These are phyloP conservation scores for Mikania micrantha DNA, from an alignment of 129 eudicot genomes.

Conservation along the genomic window DNA sequence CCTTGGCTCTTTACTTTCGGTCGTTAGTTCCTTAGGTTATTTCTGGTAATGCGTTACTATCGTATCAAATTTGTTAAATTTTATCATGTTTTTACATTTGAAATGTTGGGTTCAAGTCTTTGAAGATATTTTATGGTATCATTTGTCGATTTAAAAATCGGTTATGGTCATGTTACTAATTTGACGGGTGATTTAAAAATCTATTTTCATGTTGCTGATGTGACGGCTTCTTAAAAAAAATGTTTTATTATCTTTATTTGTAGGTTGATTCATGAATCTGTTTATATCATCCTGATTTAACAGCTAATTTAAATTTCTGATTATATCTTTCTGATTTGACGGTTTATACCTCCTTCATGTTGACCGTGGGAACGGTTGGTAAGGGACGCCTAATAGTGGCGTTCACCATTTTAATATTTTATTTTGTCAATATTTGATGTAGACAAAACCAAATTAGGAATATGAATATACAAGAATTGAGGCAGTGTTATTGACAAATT, in stretches of 20 bases:
- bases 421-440: background rate
- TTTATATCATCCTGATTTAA: background rate
- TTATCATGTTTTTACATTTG: background rate
- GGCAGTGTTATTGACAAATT: background rate
- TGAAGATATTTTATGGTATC: background rate
- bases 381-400: too few species aligned
- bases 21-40: constrained; percentile 19
- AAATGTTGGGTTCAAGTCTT: too few species aligned
- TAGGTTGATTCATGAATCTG: too few species aligned
- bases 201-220: too few species aligned
- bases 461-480: background rate
- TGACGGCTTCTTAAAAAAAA: too few species aligned
- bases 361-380: too few species aligned
- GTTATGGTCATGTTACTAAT: background rate
- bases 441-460: background rate
- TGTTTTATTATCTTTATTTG: too few species aligned
- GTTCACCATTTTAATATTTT: too few species aligned
- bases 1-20: constrained; percentile 73
- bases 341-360: too few species aligned
- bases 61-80: background rate
- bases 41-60: background rate
- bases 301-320: background rate
- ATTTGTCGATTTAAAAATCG: background rate
- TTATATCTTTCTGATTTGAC: background rate
- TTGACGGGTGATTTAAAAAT: background rate